Base-by-base conservation (phyloP, 495 filamentous ascomycete genomes). In the Rusavskia elegans region DNA sequence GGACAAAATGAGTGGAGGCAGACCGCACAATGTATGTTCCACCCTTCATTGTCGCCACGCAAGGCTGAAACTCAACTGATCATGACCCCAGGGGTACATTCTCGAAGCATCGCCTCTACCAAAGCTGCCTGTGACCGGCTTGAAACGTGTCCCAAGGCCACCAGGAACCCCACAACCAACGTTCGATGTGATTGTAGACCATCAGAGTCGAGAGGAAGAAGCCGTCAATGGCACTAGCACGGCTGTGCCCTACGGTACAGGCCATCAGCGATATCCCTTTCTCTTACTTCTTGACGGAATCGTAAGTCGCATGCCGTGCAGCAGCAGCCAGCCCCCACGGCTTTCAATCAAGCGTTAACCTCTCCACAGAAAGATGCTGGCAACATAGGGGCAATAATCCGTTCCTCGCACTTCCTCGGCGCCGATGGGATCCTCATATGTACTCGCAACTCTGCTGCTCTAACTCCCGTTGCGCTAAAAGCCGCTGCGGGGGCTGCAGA, bases 361-460 rank as follows among this genome's bases (percentile, higher is more conserved):
- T 4, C n/a, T 32, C 36, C 7, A n/a, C 57, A 68, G 65, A 65
- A 85, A 9, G 90, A 98, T 65, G 80, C 87, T 2, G 89, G 87
- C 1, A 98, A 98, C 63, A 69, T 96, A 3, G 92, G 92, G 27
- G 83, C 82, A 3, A 94, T 96, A 52, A 71, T 96, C 32, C 84
- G 92, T 20, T 82, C 85, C 20, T 85, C 86, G 5, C 81, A 84
- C 59, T 98, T 86, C 65, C 75, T 95, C 3, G 92, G 92, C 37
- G 82, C 84, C 14, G 81, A 86, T 53, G 87, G 84, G 7, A 68
- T 93, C 42, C 74, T 76, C 9, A 78, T 86, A 52, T 81, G 84
- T 6, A 75, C 75, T 29, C 71, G 73, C 42, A 75, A 77, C 59
- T 85, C 82, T 11, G 85, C 89, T 0, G 74, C 80, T 2, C 65